These are phyloP conservation scores for Rhodocollybia butyracea DNA, from an alignment of 768 basidiomycete species.

Conservation along the genomic window DNA sequence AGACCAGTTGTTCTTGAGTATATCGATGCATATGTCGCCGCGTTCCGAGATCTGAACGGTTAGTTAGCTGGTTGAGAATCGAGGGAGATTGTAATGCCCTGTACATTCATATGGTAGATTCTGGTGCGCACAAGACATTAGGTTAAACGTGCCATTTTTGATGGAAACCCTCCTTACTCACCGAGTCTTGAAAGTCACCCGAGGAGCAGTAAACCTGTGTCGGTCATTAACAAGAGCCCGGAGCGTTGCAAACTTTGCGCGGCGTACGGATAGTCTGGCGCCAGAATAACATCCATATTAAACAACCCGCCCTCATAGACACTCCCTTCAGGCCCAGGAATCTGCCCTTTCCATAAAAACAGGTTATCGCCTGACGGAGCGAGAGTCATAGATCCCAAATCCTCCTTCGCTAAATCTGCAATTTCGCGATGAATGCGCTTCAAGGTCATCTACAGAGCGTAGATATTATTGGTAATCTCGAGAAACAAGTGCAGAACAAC, in stretches of 20 bases:
- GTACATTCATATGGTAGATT: constrained; percentile 85
- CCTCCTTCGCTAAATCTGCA: constrained; percentile 77
- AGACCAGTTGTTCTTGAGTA: constrained; percentile 92
- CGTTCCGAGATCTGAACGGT: constrained; percentile 59
- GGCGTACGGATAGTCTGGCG: constrained; percentile 77
- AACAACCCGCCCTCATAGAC: constrained; percentile 81
- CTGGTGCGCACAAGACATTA: constrained; percentile 28
- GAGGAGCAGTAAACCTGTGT: constrained; percentile 73
- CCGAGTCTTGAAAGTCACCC: constrained; percentile 73
- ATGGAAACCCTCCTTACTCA: constrained; percentile 28
- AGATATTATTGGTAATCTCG: constrained; percentile 55
- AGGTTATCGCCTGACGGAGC: constrained; percentile 62
- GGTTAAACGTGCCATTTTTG: background rate
- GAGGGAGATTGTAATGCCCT: constrained; percentile 16
- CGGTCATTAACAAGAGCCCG: no score
- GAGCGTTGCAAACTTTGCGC: constrained; percentile 5
- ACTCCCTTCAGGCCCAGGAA: constrained; percentile 82
- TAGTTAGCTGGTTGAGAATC: background rate
- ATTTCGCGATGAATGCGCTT: constrained; percentile 86
- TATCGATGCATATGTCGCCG: constrained; percentile 83
- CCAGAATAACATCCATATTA: constrained; percentile 60
- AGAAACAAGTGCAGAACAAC: no score
- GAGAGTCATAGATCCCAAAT: constrained; percentile 70
- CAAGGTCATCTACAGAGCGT: constrained; percentile 45
- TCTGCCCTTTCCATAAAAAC: constrained; percentile 70